Evolutionary conservation across 176 grass and related monocot species (phyloP).

Genomic region (Guadua angustifolia): DNA sequence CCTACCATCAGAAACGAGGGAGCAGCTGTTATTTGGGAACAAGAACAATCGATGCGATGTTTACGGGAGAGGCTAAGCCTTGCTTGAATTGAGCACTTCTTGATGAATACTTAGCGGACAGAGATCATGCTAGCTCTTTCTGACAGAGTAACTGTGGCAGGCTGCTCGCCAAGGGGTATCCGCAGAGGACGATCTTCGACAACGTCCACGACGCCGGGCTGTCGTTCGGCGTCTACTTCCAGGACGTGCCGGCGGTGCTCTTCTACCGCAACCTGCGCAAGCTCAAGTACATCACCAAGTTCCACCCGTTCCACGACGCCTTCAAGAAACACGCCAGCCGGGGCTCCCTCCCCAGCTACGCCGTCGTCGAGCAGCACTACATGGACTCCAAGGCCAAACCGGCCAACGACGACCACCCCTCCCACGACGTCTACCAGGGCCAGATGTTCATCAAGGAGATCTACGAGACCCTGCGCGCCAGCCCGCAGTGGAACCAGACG

Average conservation of each 20-base stretch:
- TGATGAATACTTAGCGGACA: not conserved
- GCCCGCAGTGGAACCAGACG: conserved; percentile 92
- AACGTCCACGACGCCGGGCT: conserved; percentile 67
- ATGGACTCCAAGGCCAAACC: conserved; percentile 66
- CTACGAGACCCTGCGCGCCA: conserved; percentile 74
- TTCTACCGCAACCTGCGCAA: conserved; percentile 92
- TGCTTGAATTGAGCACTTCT: not conserved
- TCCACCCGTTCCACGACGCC: conserved; percentile 53
- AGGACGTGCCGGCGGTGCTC: conserved; percentile 75
- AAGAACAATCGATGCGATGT: no score
- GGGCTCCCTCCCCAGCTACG: conserved; percentile 79
- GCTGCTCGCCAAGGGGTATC: conserved; percentile 60
- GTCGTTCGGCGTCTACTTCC: conserved; percentile 92
- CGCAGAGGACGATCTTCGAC: conserved; percentile 90
- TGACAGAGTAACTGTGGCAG: conserved; percentile 26
- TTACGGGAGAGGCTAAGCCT: no score
- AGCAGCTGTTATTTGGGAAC: not conserved
- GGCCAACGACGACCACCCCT: conserved; percentile 89
- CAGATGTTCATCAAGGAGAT: conserved; percentile 86
- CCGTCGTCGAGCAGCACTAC: conserved; percentile 89
- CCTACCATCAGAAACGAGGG: not conserved
- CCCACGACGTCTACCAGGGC: conserved; percentile 93
- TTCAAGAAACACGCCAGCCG: conserved; percentile 60
- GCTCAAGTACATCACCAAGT: conserved; percentile 85
- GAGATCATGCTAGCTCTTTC: not conserved